phyloP scores from a whole-genome alignment of 2,329 filamentous ascomycete species.

The Pseudocercospora crystallina region DNA sequence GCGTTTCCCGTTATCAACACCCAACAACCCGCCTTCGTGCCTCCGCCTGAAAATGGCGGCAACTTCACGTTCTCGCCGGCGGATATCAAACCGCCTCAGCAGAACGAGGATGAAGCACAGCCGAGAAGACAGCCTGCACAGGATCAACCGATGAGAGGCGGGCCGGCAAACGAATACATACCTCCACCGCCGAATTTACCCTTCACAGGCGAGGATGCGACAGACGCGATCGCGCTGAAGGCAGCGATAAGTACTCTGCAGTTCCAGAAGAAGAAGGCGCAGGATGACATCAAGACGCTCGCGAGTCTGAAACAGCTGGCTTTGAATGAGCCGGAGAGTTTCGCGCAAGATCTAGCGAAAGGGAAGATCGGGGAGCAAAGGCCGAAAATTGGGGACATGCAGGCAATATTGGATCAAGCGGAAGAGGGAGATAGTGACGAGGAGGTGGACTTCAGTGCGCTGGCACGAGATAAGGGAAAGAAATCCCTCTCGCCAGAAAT shows the following conservation, averaged over 20 bases:
- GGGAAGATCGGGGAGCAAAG: slow-evolving; percentile 51
- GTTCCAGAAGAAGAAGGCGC: slow-evolving; percentile 76
- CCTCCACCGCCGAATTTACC: slow-evolving; percentile 45
- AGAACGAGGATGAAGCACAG: slow-evolving; percentile 4
- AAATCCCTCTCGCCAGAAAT: slow-evolving; percentile 27
- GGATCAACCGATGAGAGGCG: slow-evolving; percentile 11
- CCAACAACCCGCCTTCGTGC: slow-evolving; percentile 8
- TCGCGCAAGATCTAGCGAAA: slow-evolving; percentile 65
- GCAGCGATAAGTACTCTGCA: slow-evolving; percentile 84
- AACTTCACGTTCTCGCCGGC: slow-evolving; percentile 18
- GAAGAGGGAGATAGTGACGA: slow-evolving; percentile 31
- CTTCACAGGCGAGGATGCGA: slow-evolving; percentile 60
- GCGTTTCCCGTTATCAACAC: slow-evolving; percentile 25
- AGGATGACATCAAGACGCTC: slow-evolving; percentile 71
- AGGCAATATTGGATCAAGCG: slow-evolving; percentile 37
- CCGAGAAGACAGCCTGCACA: slow-evolving; percentile 2
- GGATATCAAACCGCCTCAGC: background rate
- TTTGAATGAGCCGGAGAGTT: slow-evolving; percentile 67
- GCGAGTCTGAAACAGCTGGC: slow-evolving; percentile 70
- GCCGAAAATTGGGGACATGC: slow-evolving; percentile 32
- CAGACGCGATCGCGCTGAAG: slow-evolving; percentile 82
- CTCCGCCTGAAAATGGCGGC: slow-evolving; percentile 20
- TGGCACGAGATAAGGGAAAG: slow-evolving; percentile 34
- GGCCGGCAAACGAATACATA: slow-evolving; percentile 38
- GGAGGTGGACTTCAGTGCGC: slow-evolving; percentile 31